Conservation (phyloP, 2,329 filamentous ascomycete genomes). For the Ophiostoma australiae region DNA sequence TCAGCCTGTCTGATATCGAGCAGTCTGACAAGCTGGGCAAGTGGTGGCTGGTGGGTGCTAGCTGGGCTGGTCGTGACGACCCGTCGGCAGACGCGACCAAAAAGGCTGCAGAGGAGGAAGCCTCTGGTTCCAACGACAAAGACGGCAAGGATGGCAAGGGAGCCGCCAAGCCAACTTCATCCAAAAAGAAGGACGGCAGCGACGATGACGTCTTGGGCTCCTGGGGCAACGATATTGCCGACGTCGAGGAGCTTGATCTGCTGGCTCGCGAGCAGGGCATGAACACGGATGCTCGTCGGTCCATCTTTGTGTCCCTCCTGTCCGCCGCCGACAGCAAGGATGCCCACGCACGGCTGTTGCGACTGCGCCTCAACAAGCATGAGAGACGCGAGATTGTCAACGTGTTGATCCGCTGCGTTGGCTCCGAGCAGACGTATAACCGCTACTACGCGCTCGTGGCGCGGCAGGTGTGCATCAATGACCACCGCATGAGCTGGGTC, state of each 20-base stretch:
- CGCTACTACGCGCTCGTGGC: slow-evolving; percentile 89
- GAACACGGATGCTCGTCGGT: slow-evolving; percentile 78
- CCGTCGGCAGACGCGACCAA: slow-evolving; percentile 20
- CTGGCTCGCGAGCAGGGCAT: slow-evolving; percentile 79
- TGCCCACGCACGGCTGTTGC: slow-evolving; percentile 71
- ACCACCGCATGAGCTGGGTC: slow-evolving; percentile 70
- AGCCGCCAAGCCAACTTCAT: slow-evolving; percentile 29
- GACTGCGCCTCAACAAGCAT: slow-evolving; percentile 77
- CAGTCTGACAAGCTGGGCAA: slow-evolving; percentile 83
- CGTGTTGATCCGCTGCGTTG: slow-evolving; percentile 81
- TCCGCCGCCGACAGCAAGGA: slow-evolving; percentile 79
- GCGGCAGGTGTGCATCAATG: slow-evolving; percentile 62
- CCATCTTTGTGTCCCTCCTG: slow-evolving; percentile 91
- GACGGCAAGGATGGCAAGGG: slow-evolving; percentile 13
- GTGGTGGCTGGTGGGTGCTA: slow-evolving; percentile 98
- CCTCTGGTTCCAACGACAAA: not conserved
- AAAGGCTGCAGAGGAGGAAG: slow-evolving; percentile 22
- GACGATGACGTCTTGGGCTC: slow-evolving; percentile 32
- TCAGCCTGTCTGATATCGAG: slow-evolving; percentile 75
- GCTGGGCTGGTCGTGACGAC: slow-evolving; percentile 56
- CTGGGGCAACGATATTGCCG: slow-evolving; percentile 53
- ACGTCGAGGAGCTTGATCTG: slow-evolving; percentile 51
- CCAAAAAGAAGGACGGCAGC: slow-evolving; percentile 34
- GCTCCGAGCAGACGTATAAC: slow-evolving; percentile 79
- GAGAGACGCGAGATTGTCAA: slow-evolving; percentile 83